Evolutionary conservation across 352 stramenopile species (phyloP), one percentile per base, ranked within the genome.

Genomic region (Pythium insidiosum): DNA sequence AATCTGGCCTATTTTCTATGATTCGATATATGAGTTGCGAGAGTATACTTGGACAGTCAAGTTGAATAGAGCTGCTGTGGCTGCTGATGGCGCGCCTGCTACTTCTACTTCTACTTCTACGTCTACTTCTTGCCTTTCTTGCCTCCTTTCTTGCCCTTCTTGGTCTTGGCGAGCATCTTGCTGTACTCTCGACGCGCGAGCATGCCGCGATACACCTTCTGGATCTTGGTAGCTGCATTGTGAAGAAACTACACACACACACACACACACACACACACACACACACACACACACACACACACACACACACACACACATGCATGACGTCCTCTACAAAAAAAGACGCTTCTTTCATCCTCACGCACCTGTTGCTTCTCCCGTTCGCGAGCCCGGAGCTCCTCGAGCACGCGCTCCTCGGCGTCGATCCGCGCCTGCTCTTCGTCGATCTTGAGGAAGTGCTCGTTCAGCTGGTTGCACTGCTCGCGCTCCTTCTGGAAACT

Each of bases 381-480:
- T 42, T 94, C 76, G 4, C 68, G 63, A 12, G 70, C 73, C 40
- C 73, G 65, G 23, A 86, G 84, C 45, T 78, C 58, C 22, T 85
- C 73, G 23, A 93, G 47, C 26, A 91, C 63, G 18, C 65, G 63
- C 55, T 92, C 79, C 36, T 94, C 83, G 2, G 71, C 63, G 42
- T 88, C 79, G 33, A 90, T 90, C n/a, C 78, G 77, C 22, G 66
- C 68, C 49, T 92, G 82, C 52, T 95, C 80, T 44, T 88, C 77
- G 44, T 94, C 83, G 40, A 91, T 86, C 66, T 87, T 89, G 41
- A 79, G 60, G 52, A 95, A 95, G 44, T 94, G 77, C 30, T 92
- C 75, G 34, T 87, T 68, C 9, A 95, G 62, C 55, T 88, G 67
- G 9, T 77, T 44, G 28, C 82, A 83, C 47, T 88, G 59, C 26